Evolutionary conservation across 225 moss, liverwort and hornwort genomes (phyloP), one percentile per base, ranked within the genome.

Genomic region (Thuidium tamariscinum): DNA sequence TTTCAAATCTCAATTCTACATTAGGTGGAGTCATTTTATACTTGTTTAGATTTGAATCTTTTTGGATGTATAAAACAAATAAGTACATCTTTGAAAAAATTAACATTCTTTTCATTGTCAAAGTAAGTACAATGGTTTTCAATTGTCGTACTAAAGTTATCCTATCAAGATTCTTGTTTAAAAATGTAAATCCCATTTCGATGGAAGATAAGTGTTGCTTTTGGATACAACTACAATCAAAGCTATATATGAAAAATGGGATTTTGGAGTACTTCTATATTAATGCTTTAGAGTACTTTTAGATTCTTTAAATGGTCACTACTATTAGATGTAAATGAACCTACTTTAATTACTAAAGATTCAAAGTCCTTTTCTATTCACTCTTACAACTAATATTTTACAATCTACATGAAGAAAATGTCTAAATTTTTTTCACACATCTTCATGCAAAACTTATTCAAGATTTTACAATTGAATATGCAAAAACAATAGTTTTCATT

Each of bases 231-330:
- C 0, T 13, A 2, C 0, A 32, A 0, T 34, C 8, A 34, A 49
- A 51, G 34, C 20, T 51, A 34, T n/a, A n/a, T n/a, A n/a, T 21
- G 8, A 8, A 51, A 51, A 51, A 8, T 13, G 5, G 0, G 0
- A 0, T 19, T 11, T 73, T 9, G 0, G 0, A 2, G 0, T 9
- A 2, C 11, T 48, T 32, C 5, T 49, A 73, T 0, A 0, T 32
- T 73, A 19, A n/a, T n/a, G n/a, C 3, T 0, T 48, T 73, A 4
- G 19, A 2, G n/a, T n/a, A n/a, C n/a, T n/a, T n/a, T n/a, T n/a
- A n/a, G n/a, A n/a, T n/a, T 18, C 2, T 7, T 10, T 49, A 0
- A 48, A 72, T 42, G 11, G 4, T 46, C n/a, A n/a, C 5, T 46
- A 29, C 18, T 46, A 17, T 30, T 48, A 0, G 7, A 48, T 48